phyloP scores from a whole-genome alignment of 2,329 filamentous ascomycete genomes.

The Fonsecaea erecta region DNA sequence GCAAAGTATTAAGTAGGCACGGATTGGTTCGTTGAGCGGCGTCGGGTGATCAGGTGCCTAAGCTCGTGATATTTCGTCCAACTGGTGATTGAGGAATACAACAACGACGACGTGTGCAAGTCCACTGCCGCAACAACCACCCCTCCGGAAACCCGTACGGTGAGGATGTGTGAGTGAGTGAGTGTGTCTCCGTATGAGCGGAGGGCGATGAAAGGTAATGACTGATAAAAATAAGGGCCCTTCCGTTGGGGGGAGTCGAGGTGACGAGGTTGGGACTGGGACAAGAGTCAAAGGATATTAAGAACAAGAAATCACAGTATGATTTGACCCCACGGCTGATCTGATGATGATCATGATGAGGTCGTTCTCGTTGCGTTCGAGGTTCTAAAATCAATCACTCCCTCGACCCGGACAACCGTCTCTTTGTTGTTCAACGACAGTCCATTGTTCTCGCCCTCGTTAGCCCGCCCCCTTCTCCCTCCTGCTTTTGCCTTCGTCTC shows the following conservation, averaged over 20 bases:
- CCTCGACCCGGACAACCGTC: constrained; percentile 4
- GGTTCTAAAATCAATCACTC: constrained; percentile 8
- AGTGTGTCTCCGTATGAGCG: background rate
- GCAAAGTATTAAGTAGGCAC: background rate
- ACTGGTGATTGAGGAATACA: background rate
- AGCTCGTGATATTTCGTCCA: constrained; percentile 4
- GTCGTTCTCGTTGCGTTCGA: constrained; percentile 3
- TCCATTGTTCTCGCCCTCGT: constrained; percentile 23
- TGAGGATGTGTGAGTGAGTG: background rate
- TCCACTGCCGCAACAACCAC: background rate
- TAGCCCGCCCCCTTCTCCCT: constrained; percentile 4
- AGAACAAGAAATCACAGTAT: background rate
- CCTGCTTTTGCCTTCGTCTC: constrained; percentile 12
- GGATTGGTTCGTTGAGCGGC: background rate
- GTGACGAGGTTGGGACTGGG: constrained; percentile 14
- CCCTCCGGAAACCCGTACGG: background rate
- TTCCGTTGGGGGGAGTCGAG: background rate
- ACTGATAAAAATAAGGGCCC: constrained; percentile 15
- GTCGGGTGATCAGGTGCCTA: constrained; percentile 10
- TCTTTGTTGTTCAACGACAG: constrained; percentile 4
- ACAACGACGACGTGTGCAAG: background rate
- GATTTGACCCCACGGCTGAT: constrained; percentile 12
- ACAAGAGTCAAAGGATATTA: background rate
- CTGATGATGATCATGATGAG: constrained; percentile 17
- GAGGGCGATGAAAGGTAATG: background rate